A percentile compares a stretch with the other conserved stretches of the same genome.
These are phyloP conservation scores for Jamesozyma hellenica DNA, from an alignment of 805 yeast species.

Conservation along the genomic window DNA sequence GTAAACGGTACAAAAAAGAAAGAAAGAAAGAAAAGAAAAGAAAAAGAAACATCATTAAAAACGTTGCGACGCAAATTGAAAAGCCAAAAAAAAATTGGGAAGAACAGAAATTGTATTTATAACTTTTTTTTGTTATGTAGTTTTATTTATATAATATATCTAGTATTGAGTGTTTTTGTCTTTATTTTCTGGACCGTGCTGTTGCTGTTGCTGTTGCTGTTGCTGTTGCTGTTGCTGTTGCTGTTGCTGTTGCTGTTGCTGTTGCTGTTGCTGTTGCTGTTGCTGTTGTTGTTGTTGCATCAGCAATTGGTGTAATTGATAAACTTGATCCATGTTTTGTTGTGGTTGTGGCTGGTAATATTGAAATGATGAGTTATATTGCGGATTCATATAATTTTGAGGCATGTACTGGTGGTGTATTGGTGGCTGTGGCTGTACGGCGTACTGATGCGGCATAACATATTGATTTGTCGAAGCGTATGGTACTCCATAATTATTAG, in stretches of 20 bases:
- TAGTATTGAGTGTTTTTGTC: neutral
- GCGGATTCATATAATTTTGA: constrained; percentile 7
- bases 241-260: constrained; percentile 6
- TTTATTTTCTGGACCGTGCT: neutral
- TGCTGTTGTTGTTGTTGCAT: constrained; percentile 20
- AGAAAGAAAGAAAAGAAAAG: too few relatives aligned
- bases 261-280: constrained; percentile 9
- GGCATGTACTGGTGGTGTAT: constrained; percentile 6
- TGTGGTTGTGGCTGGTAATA: constrained; percentile 8
- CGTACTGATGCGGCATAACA: neutral
- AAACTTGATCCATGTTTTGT: constrained; percentile 15
- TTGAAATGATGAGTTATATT: constrained; percentile 3
- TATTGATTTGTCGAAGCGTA: neutral
- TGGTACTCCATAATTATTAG: neutral
- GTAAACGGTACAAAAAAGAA: too few relatives aligned
- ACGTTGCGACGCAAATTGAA: too few relatives aligned
- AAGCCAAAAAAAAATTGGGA: too few relatives aligned
- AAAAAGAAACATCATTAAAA: too few relatives aligned
- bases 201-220: constrained; percentile 6
- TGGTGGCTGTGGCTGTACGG: constrained; percentile 4
- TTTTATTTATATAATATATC: neutral
- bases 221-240: constrained; percentile 17
- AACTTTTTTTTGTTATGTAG: too few relatives aligned
- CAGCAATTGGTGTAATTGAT: constrained; percentile 19
- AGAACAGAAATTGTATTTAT: too few relatives aligned